Conservation (phyloP, 371 early-diverging fungal species). For the Mortierella sp. region DNA sequence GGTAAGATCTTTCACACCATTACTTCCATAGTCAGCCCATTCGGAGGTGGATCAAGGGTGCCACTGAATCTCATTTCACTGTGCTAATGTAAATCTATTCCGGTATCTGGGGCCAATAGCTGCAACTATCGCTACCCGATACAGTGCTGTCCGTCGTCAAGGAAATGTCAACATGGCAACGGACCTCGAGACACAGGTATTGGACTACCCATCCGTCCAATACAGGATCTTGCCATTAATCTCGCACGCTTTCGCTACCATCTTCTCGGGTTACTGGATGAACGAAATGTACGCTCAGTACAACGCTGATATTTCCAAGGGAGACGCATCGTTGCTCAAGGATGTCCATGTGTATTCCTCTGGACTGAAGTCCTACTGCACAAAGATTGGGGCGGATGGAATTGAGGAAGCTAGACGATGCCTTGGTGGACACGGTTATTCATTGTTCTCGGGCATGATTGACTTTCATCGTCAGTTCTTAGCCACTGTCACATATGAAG, state of each 20-base stretch:
- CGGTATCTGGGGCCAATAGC: conserved; percentile 51
- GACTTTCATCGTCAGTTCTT: conserved; percentile 76
- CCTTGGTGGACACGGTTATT: conserved; percentile 90
- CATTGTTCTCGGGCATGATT: conserved; percentile 78
- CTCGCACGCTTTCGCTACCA: conserved; percentile 79
- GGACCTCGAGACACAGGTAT: conserved; percentile 74
- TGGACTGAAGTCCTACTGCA: conserved; percentile 85
- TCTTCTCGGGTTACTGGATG: conserved; percentile 79
- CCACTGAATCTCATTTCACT: conserved; percentile 23
- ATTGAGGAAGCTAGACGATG: conserved; percentile 82
- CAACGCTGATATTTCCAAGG: conserved; percentile 65
- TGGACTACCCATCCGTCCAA: conserved; percentile 82
- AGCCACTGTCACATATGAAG: conserved; percentile 72
- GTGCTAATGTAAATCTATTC: conserved; percentile 18
- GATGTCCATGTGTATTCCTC: conserved; percentile 89
- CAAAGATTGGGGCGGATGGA: conserved; percentile 78
- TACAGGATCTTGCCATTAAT: conserved; percentile 77
- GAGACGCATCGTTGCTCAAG: conserved; percentile 67
- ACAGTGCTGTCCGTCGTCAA: conserved; percentile 63
- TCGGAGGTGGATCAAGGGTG: no score
- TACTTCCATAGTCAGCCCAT: background rate
- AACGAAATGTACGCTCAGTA: conserved; percentile 70
- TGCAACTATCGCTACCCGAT: conserved; percentile 59
- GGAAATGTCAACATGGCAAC: conserved; percentile 51
- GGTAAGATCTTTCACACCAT: conserved; percentile 36